These are phyloP conservation scores for Fusarium haematococcum DNA, from an alignment of 2,329 filamentous ascomycete genomes.

Conservation along the genomic window DNA sequence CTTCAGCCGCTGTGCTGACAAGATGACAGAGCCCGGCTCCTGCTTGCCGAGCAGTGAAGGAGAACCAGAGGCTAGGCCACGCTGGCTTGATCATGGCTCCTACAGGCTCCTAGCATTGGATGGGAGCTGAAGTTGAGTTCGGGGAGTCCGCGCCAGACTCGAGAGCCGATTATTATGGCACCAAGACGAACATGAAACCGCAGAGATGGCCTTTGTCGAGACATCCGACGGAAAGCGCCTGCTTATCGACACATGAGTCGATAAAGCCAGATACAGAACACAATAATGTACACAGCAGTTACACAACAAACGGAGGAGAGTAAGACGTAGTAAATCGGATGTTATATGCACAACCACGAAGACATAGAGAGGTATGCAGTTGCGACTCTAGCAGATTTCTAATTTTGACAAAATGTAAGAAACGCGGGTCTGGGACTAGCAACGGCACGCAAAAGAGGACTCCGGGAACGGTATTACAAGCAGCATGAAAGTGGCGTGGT, in stretches of 20 bases:
- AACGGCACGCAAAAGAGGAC: neutral
- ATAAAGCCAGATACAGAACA: conserved; percentile 1
- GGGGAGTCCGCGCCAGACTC: neutral
- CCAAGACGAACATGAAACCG: neutral
- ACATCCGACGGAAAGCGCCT: neutral
- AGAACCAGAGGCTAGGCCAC: neutral
- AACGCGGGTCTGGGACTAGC: neutral
- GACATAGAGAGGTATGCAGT: conserved; percentile 6
- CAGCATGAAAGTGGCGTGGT: neutral
- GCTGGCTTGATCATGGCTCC: neutral
- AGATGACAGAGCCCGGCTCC: neutral
- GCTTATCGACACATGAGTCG: neutral
- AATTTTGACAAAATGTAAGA: neutral
- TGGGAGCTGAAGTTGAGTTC: neutral
- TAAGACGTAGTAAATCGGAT: neutral
- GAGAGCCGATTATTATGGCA: neutral
- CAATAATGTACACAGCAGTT: neutral
- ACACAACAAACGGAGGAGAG: neutral
- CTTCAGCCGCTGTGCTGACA: neutral
- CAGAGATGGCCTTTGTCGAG: neutral
- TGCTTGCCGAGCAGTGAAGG: neutral
- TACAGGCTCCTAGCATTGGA: neutral
- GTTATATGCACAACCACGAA: neutral
- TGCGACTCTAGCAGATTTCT: neutral
- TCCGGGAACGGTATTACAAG: neutral